Conservation (phyloP, 164 flowering plant genomes). For the Sextonia rubra region DNA sequence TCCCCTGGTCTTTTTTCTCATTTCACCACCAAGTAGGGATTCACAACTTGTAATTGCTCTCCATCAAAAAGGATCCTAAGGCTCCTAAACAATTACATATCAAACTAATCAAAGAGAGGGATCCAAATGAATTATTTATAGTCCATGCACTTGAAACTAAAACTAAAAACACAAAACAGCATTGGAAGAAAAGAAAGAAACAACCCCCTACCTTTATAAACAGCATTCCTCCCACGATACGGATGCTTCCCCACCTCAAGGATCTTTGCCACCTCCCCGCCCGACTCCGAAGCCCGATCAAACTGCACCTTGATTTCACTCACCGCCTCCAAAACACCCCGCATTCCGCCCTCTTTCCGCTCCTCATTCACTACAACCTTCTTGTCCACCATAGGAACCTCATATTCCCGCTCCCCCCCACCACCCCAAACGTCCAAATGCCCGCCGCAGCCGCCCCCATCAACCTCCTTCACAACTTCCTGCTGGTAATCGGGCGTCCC, state of each 20-base stretch:
- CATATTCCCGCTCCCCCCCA: conserved; percentile 41
- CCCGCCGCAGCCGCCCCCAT: neutral
- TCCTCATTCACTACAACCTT: conserved; percentile 50
- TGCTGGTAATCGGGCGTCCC: conserved; percentile 79
- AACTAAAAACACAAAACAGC: neutral
- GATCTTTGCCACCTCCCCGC: conserved; percentile 62
- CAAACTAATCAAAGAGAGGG: no score
- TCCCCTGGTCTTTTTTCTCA: no score
- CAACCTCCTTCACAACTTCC: conserved; percentile 80
- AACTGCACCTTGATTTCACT: conserved; percentile 69
- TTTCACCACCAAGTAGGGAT: no score
- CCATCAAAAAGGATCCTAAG: no score
- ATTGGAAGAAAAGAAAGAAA: neutral
- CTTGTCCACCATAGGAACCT: conserved; percentile 76
- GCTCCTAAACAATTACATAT: no score
- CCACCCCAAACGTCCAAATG: conserved; percentile 11
- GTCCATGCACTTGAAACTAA: neutral
- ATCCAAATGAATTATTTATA: no score
- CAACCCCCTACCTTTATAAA: conserved; percentile 41
- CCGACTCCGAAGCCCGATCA: conserved; percentile 69
- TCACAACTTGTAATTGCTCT: no score
- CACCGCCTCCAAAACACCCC: conserved; percentile 47
- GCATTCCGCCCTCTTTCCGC: conserved; percentile 21
- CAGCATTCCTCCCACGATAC: conserved; percentile 53
- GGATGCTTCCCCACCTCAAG: conserved; percentile 86